Evolutionary conservation across 805 yeast genomes (phyloP).

Genomic region (Candida lessepsii): DNA sequence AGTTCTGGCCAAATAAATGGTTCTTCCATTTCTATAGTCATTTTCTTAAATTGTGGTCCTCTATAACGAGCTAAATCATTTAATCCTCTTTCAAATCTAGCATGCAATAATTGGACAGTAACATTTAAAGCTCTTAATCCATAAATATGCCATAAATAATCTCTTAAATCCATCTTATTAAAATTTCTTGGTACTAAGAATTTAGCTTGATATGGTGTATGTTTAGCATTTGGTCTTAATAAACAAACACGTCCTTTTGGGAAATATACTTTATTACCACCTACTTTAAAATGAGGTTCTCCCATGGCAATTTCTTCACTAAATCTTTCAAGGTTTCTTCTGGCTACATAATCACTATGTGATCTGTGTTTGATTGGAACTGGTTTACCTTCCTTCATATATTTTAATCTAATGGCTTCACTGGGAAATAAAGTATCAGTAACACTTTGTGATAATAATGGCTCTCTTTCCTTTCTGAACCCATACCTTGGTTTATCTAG

Average conservation of each 20-base stretch:
- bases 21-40: conserved; percentile 94
- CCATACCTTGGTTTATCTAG: conserved; percentile 39
- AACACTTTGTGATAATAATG: conserved; percentile 38
- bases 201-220: conserved; percentile 95
- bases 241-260: conserved; percentile 83
- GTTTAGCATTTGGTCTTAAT: conserved; percentile 90
- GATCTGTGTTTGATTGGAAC: conserved; percentile 40
- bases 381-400: conserved; percentile 39
- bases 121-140: conserved; percentile 87
- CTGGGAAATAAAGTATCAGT: conserved; percentile 42
- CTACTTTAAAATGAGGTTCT: conserved; percentile 78
- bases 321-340: conserved; percentile 37
- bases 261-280: conserved; percentile 72
- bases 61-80: conserved; percentile 69
- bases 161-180: conserved; percentile 92
- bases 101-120: conserved; percentile 81
- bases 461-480: conserved; percentile 37
- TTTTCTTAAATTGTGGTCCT: conserved; percentile 81
- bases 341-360: conserved; percentile 34
- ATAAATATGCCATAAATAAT: conserved; percentile 85
- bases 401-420: conserved; percentile 32
- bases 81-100: conserved; percentile 54
- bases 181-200: conserved; percentile 91
- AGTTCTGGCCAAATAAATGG: conserved; percentile 94
- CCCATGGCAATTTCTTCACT: conserved; percentile 57